These are phyloP conservation scores for Ganoderma resinaceum DNA, from an alignment of 1,284 basidiomycete species.

Conservation along the genomic window DNA sequence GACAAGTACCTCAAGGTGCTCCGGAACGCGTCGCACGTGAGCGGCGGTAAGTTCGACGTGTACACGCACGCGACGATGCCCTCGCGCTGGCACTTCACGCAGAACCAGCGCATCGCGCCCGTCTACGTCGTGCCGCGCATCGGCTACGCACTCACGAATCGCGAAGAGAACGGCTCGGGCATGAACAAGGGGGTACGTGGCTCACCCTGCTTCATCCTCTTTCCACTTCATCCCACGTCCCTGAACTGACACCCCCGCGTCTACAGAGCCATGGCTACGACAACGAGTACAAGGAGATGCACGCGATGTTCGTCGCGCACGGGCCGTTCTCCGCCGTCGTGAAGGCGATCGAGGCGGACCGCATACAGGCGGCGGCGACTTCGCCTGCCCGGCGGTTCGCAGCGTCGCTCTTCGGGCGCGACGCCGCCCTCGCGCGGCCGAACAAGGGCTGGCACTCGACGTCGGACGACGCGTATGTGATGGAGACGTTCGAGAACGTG, in stretches of 20 bases:
- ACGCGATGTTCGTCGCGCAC: slow-evolving; percentile 89
- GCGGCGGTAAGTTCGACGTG: slow-evolving; percentile 75
- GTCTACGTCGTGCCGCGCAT: slow-evolving; percentile 86
- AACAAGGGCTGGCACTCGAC: slow-evolving; percentile 73
- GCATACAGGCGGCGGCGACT: slow-evolving; percentile 26
- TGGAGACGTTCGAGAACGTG: slow-evolving; percentile 84
- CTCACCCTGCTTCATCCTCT: background rate
- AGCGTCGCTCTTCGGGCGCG: slow-evolving; percentile 34
- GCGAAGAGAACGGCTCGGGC: slow-evolving; percentile 63
- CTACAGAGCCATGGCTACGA: slow-evolving; percentile 85
- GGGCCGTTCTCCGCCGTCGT: slow-evolving; percentile 81
- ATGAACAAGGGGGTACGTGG: slow-evolving; percentile 79
- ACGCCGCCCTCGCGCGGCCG: slow-evolving; percentile 38
- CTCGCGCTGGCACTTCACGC: slow-evolving; percentile 75
- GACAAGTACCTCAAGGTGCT: slow-evolving; percentile 63
- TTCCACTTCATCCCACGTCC: background rate
- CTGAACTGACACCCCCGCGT: background rate
- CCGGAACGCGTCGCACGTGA: slow-evolving; percentile 52
- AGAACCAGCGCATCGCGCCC: slow-evolving; percentile 81
- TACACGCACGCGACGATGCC: slow-evolving; percentile 87
- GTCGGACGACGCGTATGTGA: slow-evolving; percentile 68
- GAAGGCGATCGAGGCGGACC: slow-evolving; percentile 58
- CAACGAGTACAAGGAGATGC: slow-evolving; percentile 79
- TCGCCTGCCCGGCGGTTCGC: slow-evolving; percentile 18
- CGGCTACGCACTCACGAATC: slow-evolving; percentile 76